These are phyloP conservation scores for Ceratocystis ficicola DNA, from an alignment of 2,329 filamentous ascomycete genomes.

Conservation along the genomic window DNA sequence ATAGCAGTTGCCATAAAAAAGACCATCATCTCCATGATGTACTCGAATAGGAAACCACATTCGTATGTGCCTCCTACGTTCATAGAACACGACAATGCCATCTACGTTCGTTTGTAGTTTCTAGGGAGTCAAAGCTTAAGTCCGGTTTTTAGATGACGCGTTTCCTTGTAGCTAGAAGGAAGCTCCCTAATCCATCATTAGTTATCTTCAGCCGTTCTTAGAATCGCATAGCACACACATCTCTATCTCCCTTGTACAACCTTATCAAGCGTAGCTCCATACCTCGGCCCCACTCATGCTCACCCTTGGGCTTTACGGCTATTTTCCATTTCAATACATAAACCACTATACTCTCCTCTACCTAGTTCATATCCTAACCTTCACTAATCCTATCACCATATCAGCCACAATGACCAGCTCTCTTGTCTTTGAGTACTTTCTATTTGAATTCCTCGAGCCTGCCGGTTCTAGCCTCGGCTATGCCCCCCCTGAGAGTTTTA, in stretches of 20 bases:
- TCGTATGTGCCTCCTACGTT: background rate
- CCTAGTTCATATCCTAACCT: background rate
- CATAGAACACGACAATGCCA: background rate
- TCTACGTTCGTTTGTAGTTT: background rate
- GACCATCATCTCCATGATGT: background rate
- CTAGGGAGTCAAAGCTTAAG: background rate
- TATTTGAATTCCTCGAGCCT: constrained; percentile 29
- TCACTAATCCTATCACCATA: background rate
- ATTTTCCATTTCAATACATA: background rate
- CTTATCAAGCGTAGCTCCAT: background rate
- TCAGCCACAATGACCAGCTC: constrained; percentile 26
- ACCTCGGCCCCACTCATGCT: constrained; percentile 14
- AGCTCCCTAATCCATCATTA: background rate
- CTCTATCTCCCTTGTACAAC: constrained; percentile 3
- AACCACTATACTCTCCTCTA: background rate
- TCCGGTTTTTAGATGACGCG: background rate
- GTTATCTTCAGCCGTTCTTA: too few relatives aligned
- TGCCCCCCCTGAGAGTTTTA: constrained; percentile 26
- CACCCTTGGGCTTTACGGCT: background rate
- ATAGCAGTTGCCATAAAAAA: background rate
- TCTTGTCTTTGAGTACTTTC: constrained; percentile 28
- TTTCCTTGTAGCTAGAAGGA: background rate
- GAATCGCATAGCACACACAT: background rate
- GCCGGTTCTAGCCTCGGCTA: constrained; percentile 26
- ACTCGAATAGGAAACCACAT: background rate